Base-by-base conservation (phyloP, 805 yeast species). In the Ogataea thermomethanolica region DNA sequence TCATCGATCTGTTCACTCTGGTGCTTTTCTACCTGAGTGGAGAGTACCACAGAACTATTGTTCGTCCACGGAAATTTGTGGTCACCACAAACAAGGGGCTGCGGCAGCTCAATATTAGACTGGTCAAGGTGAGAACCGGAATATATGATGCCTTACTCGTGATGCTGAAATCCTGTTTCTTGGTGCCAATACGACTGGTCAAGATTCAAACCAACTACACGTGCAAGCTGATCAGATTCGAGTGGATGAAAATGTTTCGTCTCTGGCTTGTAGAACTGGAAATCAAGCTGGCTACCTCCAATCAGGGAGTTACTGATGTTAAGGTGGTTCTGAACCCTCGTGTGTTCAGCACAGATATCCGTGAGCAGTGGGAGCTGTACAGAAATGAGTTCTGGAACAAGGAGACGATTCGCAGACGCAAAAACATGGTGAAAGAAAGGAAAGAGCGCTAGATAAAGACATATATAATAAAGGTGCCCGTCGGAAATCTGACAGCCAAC, bases 361-460 rank as follows among this genome's bases (percentile, higher is more conserved):
- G 96, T 47, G 96, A 90, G 59, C 90, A 88, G 8, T 91, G 99
- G 98, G 99, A 91, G 55, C 62, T 88, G 29, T 91, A 90, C 55
- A 66, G 99, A 44, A 86, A 85, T 50, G 97, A 90, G 59, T 93
- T 89, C 58, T 93, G 98, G 97, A 78, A 80, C 15, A 73, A 83
- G 51, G 96, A 89, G 58, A 85, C 87, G 1, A 76, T 78, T 2
- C 71, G 88, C 49, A 67, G 89, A 47, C 63, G 76, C 30, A 66
- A 61, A 22, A 36, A 47, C 28, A 33, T 53, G 35, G 48, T 49
- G 26, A 46, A 39, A 26, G 52, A 49, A 31, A 43, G 46, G 33
- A 46, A 49, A 20, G 44, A 32, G 20, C 28, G 39, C 33, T 33
- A 39, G 35, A 28, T n/a, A 25, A 27, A 21, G 8, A 26, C 20